Percentiles rank a stretch among this genome's conserved stretches.
phyloP scores from a whole-genome alignment of 495 filamentous ascomycete genomes.

The Penicillium verhagenii region DNA sequence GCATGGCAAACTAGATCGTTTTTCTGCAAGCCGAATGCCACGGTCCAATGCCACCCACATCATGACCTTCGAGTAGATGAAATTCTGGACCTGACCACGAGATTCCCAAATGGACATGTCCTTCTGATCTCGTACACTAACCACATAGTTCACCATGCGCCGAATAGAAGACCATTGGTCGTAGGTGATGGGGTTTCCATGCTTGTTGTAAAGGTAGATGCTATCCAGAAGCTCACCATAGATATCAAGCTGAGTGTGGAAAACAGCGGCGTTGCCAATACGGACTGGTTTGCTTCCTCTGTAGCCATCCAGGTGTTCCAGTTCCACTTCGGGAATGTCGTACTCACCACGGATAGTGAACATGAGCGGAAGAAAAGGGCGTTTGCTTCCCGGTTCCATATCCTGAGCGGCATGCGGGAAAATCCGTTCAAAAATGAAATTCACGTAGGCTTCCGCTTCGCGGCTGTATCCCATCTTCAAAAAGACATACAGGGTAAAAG shows the following conservation, averaged over 20 bases:
- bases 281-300: constrained; percentile 64
- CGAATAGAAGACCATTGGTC: constrained; percentile 65
- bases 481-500: constrained; percentile 74
- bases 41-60: constrained; percentile 76
- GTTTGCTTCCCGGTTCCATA: constrained; percentile 37
- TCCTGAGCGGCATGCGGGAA: constrained; percentile 39
- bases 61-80: constrained; percentile 73
- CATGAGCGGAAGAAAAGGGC: constrained; percentile 67
- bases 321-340: constrained; percentile 65
- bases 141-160: constrained; percentile 55
- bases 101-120: constrained; percentile 84
- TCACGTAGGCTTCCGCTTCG: constrained; percentile 72
- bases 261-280: constrained; percentile 73
- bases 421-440: constrained; percentile 68
- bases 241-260: constrained; percentile 72
- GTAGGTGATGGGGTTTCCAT: constrained; percentile 70
- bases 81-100: constrained; percentile 68
- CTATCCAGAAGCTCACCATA: constrained; percentile 75
- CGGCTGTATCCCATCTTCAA: constrained; percentile 71
- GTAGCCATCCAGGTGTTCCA: constrained; percentile 67
- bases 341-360: constrained; percentile 71
- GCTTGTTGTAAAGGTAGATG: constrained; percentile 76
- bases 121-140: constrained; percentile 48
- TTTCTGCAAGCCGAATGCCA: constrained; percentile 66
- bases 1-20: constrained; percentile 63